Evolutionary conservation across 2,329 filamentous ascomycete genomes (phyloP).

Genomic region (Colletotrichum sp.): DNA sequence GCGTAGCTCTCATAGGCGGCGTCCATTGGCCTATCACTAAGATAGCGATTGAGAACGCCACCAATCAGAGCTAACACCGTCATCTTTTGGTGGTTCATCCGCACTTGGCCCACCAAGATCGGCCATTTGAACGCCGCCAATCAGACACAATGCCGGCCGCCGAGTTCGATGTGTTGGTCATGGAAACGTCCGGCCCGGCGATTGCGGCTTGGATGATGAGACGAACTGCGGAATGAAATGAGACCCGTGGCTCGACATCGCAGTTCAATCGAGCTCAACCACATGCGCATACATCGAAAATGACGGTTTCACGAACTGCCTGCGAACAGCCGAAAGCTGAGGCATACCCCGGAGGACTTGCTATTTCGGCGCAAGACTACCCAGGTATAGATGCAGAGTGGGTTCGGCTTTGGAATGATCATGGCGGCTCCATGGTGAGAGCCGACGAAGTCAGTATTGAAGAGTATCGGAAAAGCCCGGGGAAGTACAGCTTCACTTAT

Average conservation of each 20-base stretch:
- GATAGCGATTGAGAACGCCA: not conserved
- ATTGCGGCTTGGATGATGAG: not conserved
- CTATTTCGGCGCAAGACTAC: constrained; percentile 13
- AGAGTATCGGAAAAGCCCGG: constrained; percentile 28
- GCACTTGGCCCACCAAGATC: not conserved
- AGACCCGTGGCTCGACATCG: not conserved
- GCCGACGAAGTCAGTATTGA: constrained; percentile 32
- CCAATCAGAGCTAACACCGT: not conserved
- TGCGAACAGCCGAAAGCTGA: not conserved
- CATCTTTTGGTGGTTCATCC: not conserved
- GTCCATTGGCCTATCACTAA: constrained; percentile 11
- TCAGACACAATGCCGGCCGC: not conserved
- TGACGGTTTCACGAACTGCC: not conserved
- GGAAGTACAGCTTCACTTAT: constrained; percentile 33
- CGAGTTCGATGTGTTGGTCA: not conserved
- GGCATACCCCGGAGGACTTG: not conserved
- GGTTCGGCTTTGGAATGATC: constrained; percentile 29
- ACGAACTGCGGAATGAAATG: not conserved
- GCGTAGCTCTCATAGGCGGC: constrained; percentile 23
- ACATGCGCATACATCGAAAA: not conserved
- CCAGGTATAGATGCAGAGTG: constrained; percentile 31
- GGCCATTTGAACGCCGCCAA: constrained; percentile 11
- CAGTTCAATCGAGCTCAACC: not conserved
- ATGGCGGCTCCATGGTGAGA: constrained; percentile 29
- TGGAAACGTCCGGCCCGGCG: not conserved